Percentiles rank a stretch among this genome's conserved stretches.
Conservation (phyloP, 257 asterid genomes). For the Przewalskia tangutica region DNA sequence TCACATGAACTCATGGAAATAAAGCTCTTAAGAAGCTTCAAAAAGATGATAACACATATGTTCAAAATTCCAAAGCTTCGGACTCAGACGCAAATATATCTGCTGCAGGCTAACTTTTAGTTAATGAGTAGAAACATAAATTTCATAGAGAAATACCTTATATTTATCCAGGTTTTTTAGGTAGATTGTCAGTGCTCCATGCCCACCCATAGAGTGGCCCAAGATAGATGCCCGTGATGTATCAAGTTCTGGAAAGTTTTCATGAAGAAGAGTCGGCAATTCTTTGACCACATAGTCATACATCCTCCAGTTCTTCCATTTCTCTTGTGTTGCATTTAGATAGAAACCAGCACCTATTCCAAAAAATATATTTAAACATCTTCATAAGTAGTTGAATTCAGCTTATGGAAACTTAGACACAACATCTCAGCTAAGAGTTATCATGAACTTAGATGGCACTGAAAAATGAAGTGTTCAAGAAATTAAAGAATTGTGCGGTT, state of each 20-base stretch:
- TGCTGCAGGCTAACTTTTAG: too few species aligned
- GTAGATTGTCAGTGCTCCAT: conserved; percentile 93
- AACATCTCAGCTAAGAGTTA: not conserved
- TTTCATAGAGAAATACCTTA: conserved; percentile 38
- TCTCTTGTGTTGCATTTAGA: conserved; percentile 94
- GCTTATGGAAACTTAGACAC: not conserved
- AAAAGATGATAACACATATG: not conserved
- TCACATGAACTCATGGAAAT: not conserved
- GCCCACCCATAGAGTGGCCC: conserved; percentile 99
- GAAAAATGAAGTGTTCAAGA: not conserved
- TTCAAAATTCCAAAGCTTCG: not conserved
- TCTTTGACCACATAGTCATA: conserved; percentile 96
- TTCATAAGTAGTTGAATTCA: not conserved
- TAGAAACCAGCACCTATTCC: conserved; percentile 92
- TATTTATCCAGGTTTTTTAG: conserved; percentile 81
- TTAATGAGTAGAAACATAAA: too few species aligned
- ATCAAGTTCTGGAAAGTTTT: conserved; percentile 78
- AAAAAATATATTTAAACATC: not conserved
- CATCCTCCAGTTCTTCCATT: conserved; percentile 99
- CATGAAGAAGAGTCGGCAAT: conserved; percentile 63
- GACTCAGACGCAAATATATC: too few species aligned
- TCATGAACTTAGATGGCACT: not conserved
- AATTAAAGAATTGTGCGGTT: not conserved
- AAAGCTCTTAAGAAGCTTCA: not conserved
- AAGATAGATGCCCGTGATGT: conserved; percentile 78